Evolutionary conservation across 306 rosid species (phyloP), one percentile per base, ranked within the genome.

Genomic region (Crataegus laevigata): DNA sequence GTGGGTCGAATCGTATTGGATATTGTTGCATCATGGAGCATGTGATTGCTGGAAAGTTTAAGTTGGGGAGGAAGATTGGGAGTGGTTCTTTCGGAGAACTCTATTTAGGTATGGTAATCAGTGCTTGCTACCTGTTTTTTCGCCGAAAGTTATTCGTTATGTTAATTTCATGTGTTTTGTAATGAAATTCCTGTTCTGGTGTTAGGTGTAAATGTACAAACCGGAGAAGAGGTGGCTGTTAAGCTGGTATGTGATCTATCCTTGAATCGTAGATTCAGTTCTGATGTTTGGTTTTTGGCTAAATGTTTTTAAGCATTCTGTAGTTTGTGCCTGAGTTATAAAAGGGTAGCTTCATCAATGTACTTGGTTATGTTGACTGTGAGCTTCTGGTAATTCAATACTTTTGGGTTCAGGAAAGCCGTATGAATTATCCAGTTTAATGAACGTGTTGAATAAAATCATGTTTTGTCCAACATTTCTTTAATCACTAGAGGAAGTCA

Each of bases 1-100:
- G 67, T 82, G 80, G 82, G 45, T 80, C 72, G 71, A 73, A 86
- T 52, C 78, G 34, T 64, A 25, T 75, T 79, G 86, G 75, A 84
- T 82, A 72, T 70, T 58, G 81, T 85, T 75, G 80, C 79, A 86
- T 80, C 74, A 96, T 96, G 99, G 99, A 96, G 74, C 98, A 88
- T 83, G 97, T 90, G 82, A 82, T 96, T 85, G 98, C 85, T 77
- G 94, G 93, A 7, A 92, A 87, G 88, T 96, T 96, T 78, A 96
- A 90, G 86, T 84, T 96, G 29, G 99, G 99, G 77, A 91, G 97
- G 86, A 96, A 96, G 89, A 96, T 96, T 83, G 99, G 99, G 45
- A 92, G 99, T 81, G 99, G 99, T 65, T 96, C 99, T 71, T 96
- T 96, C 72, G 99, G 99, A 66, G 99, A 96, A 88, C 99, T 96